Base-by-base conservation (phyloP, 108 stramenopile genomes). In the Fistulifera pelliculosa region DNA sequence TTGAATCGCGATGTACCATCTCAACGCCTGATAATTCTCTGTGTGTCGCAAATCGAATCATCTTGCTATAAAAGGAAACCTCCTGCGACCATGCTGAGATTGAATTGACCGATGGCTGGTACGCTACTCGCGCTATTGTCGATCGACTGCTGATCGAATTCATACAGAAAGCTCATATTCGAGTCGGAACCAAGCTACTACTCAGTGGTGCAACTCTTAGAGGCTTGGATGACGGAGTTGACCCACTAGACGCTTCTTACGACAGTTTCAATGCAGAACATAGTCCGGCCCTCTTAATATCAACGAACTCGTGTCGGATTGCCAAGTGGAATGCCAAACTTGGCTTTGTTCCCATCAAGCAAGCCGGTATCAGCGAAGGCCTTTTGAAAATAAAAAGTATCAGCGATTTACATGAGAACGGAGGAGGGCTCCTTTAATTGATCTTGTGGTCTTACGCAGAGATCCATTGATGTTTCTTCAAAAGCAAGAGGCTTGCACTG, bases 81-180 rank as follows among this genome's bases (percentile, higher is more conserved):
- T 8, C 1, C 12, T 38, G 27, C 11, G 28, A 13, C 31, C 40
- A 44, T 64, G 25, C 12, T 89, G 25, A 35, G 31, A 35, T 35
- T 35, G 83, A 85, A 60, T 64, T 89, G 22, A 83, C 78, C 12
- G 91, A 93, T 69, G 87, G 87, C 0, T 93, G 91, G 91, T 89
- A 93, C 69, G 61, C 74, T 27, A 50, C 89, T 12, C 66, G 70
- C 38, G 81, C 83, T 24, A 26, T 59, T 8, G 49, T 83, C 5
- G 91, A 93, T 59, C 13, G 16, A 14, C 26, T 51, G 21, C 62
- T 93, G 16, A 28, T 44, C 16, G 40, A 51, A 16, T 62, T 73
- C 49, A 61, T 89, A 17, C 35, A 60, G 3, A 44, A 51, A 10
- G 68, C 68, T 1, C 64, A 67, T 39, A 82, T 93, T 51, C 41